Evolutionary conservation across 2,329 filamentous ascomycete genomes (phyloP), one percentile per base, ranked within the genome.

Genomic region (Pseudodiploospora longispora): DNA sequence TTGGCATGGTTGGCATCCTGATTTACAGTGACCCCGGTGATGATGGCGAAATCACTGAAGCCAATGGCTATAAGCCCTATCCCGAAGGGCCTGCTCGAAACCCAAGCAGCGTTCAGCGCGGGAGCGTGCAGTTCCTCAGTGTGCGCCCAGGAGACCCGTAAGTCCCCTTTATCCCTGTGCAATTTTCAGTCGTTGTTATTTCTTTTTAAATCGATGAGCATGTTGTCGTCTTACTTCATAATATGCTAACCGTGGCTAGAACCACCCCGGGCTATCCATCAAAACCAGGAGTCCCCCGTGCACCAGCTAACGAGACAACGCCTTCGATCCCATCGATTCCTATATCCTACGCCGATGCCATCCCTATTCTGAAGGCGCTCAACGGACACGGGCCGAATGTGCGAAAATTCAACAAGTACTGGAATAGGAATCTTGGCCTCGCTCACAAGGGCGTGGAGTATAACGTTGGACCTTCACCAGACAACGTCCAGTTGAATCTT

Each of bases 221-320:
- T 2, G 19, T 19, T 19, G 19, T 19, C 19, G 3, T 19, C 19
- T 19, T 19, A 19, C 19, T 19, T 19, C 19, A 19, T 19, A 19
- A 19, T 33, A 5, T 28, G n/a, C 50, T 59, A 40, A 56, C 47
- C 6, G 6, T 29, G 5, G 27, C 7, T 43, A 71, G 68, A 40
- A 95, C 93, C 0, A 97, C 93, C 0, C 88, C 89, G 12, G 93
- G 93, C 8, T 96, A 95, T 58, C 86, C 91, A 6, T 95, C 89
- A 1, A 91, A 91, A 62, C 91, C 90, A 5, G 91, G 85, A n/a
- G 85, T 74, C 27, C 86, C 87, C 32, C 83, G 91, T 27, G 72
- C 80, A 46, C 79, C 87, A 6, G 79, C 83, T 0, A 73, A 87
- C 19, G 71, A 76, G 29, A 75, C 77, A 6, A 93, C 84, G 30